phyloP scores from a whole-genome alignment of 1,139 yeast genomes.

The Debaryomyces coudertii region DNA sequence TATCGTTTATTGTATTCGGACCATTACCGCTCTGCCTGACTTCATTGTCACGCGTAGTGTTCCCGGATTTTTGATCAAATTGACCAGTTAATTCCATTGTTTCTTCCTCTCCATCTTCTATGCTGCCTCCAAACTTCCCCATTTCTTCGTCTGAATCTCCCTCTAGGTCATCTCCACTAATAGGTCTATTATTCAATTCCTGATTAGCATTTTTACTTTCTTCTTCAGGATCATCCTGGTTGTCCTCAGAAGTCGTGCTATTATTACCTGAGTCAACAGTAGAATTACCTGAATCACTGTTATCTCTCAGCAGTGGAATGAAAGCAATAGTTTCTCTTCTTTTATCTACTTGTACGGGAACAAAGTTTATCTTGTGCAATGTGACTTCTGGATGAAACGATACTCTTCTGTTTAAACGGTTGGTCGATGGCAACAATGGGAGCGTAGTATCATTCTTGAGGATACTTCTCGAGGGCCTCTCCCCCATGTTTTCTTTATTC shows the following conservation, averaged over 20 bases:
- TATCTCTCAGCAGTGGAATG: constrained; percentile 14
- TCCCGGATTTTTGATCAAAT: constrained; percentile 5
- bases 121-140: background rate
- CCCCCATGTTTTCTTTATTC: constrained; percentile 11
- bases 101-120: constrained; percentile 20
- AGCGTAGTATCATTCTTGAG: constrained; percentile 29
- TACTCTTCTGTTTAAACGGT: constrained; percentile 50
- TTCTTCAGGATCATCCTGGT: constrained; percentile 11
- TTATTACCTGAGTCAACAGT: background rate
- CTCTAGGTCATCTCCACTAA: background rate
- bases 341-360: constrained; percentile 33
- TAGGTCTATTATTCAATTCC: background rate
- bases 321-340: constrained; percentile 42
- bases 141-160: constrained; percentile 8
- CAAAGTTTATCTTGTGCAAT: constrained; percentile 61
- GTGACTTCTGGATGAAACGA: constrained; percentile 81
- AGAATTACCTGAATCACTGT: constrained; percentile 3
- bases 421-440: constrained; percentile 19
- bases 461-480: constrained; percentile 28
- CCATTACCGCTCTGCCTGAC: background rate
- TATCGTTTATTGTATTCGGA: background rate
- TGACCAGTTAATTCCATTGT: constrained; percentile 27
- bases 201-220: background rate
- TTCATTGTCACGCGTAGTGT: background rate
- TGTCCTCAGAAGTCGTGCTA: constrained; percentile 12